Conservation (phyloP, 208 protist genomes). For the Angomonas desouzai region DNA sequence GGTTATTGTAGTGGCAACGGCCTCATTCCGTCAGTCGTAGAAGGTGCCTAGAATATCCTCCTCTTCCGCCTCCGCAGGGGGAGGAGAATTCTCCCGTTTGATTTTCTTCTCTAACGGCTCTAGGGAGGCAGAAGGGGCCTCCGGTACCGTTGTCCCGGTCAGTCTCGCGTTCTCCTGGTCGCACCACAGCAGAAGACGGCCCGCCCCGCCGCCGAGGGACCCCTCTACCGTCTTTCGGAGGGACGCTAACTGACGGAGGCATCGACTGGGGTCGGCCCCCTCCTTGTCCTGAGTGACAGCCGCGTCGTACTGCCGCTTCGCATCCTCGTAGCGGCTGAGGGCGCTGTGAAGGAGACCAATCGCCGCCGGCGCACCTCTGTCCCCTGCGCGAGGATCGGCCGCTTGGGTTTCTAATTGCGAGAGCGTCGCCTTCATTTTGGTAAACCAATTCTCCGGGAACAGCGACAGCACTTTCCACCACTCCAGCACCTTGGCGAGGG, state of each 20-base stretch:
- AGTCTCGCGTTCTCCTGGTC: constrained; percentile 44
- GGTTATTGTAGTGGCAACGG: too few relatives aligned
- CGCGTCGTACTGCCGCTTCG: constrained; percentile 43
- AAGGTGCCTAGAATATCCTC: constrained; percentile 32
- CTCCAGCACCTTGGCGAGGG: constrained; percentile 43
- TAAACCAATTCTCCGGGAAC: constrained; percentile 75
- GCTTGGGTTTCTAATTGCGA: not conserved
- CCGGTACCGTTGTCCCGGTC: constrained; percentile 21
- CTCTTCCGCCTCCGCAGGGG: constrained; percentile 16
- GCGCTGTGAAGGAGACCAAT: constrained; percentile 43
- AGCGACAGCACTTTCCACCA: constrained; percentile 79
- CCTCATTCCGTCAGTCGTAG: constrained; percentile 12
- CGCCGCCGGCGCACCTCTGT: constrained; percentile 14
- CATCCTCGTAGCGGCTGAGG: constrained; percentile 64
- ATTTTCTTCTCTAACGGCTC: constrained; percentile 12
- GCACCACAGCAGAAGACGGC: constrained; percentile 45
- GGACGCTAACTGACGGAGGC: constrained; percentile 24
- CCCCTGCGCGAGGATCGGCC: not conserved
- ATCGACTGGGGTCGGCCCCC: constrained; percentile 3
- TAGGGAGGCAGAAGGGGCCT: constrained; percentile 6
- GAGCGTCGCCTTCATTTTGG: constrained; percentile 32
- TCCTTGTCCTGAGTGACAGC: constrained; percentile 22
- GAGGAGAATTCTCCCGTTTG: constrained; percentile 25
- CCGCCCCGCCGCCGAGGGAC: constrained; percentile 36
- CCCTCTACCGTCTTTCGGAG: constrained; percentile 42